Evolutionary conservation across 2,329 filamentous ascomycete genomes (phyloP).

Genomic region (Plenodomus lindquistii): DNA sequence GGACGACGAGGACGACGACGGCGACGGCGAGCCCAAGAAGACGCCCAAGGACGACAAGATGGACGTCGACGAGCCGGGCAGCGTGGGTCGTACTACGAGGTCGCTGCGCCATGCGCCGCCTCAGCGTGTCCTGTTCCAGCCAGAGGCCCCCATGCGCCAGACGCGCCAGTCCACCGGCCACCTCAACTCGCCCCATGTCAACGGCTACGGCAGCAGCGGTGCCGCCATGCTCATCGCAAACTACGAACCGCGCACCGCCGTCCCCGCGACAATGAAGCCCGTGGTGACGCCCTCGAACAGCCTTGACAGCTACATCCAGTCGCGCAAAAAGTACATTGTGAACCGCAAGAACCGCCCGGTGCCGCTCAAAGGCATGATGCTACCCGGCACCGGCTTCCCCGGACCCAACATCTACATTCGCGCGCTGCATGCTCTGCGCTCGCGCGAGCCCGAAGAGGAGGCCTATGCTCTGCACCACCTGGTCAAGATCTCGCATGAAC

Average conservation of each 20-base stretch:
- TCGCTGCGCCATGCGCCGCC: conserved; percentile 79
- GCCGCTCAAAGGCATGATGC: conserved; percentile 58
- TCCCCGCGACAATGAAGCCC: conserved; percentile 70
- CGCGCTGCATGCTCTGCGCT: conserved; percentile 81
- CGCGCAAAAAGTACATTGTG: conserved; percentile 56
- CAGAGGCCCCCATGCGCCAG: conserved; percentile 71
- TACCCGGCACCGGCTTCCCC: conserved; percentile 67
- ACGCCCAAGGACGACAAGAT: conserved; percentile 58
- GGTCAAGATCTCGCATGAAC: conserved; percentile 92
- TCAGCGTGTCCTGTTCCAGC: conserved; percentile 82
- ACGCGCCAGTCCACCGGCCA: conserved; percentile 57
- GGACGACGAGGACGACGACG: conserved; percentile 44
- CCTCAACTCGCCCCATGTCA: conserved; percentile 50
- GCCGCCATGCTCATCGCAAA: conserved; percentile 64
- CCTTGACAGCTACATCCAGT: conserved; percentile 67
- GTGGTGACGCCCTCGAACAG: conserved; percentile 77
- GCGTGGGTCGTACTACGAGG: conserved; percentile 44
- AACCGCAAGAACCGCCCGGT: conserved; percentile 46
- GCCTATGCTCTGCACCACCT: conserved; percentile 92
- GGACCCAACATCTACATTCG: conserved; percentile 91
- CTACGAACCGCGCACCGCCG: conserved; percentile 68
- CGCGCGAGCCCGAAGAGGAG: conserved; percentile 77
- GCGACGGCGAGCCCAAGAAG: conserved; percentile 45
- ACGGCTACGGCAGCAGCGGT: conserved; percentile 43
- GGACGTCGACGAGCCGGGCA: conserved; percentile 55